Base-by-base conservation (phyloP, 192 early-diverging fungal species). In the Umbelopsis sp. region DNA sequence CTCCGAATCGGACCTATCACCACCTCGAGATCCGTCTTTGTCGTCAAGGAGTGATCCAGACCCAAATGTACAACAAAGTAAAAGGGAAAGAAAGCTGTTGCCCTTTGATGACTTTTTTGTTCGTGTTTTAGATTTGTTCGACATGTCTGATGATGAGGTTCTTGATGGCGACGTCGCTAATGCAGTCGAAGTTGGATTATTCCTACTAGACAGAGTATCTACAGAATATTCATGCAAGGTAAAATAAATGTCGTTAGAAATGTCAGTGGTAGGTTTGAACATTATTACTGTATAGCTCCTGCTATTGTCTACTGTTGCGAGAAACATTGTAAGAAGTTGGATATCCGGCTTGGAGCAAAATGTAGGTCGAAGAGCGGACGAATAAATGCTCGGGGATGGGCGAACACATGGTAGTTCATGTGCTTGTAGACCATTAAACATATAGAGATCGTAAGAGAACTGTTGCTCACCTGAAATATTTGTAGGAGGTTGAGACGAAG, bases 21-120 rank as follows among this genome's bases (percentile, higher is more conserved):
- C 56, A 34, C 56, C 56, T 62, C 56, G 26, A 32, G 56, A 62
- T 26, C 56, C 56, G n/a, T 62, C 56, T 20, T 62, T 62, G 56
- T 62, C 56, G 56, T 62, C 56, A 62, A 62, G 56, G 29, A 62
- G 29, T 62, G 56, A 62, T 62, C 56, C 56, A 32, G 56, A 62
- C 12, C 56, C 56, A 62, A 62, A 62, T 32, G 56, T 34, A 62
- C 56, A 62, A 7, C 56, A 62, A 7, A 62, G 31, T n/a, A 62
- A 62, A n/a, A 62, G 31, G 16, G 56, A 62, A 20, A 62, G 56
- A 11, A 62, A 34, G 31, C n/a, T 34, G 17, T 5, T 34, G 29
- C 56, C 31, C 17, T 32, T 29, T 34, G 26, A 34, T 2, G 56
- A 29, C n/a, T 62, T 62, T 62, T 62, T 62, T 1, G 47, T 17